Percentiles rank a stretch among this genome's conserved stretches.
Evolutionary conservation across 1,139 yeast species (phyloP).

Genomic region (Debaryomyces subglobosus): DNA sequence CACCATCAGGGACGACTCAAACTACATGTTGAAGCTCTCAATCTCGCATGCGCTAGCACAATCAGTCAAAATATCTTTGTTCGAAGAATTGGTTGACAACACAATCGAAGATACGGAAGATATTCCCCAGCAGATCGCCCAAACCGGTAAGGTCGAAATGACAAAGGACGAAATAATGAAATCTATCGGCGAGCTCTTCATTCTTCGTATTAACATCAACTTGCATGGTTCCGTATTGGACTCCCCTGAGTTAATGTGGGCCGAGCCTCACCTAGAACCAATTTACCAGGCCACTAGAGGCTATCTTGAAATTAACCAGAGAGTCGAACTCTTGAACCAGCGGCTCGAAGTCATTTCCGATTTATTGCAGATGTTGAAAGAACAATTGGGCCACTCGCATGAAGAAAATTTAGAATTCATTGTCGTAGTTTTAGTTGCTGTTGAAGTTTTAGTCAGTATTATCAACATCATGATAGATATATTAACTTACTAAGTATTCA

Average conservation of each 20-base stretch:
- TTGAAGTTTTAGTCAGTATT: slow-evolving; percentile 86
- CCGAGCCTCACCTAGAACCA: slow-evolving; percentile 96
- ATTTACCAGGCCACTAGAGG: slow-evolving; percentile 96
- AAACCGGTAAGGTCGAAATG: slow-evolving; percentile 94
- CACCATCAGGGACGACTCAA: slow-evolving; percentile 85
- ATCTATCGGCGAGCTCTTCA: slow-evolving; percentile 92
- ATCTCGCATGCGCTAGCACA: slow-evolving; percentile 93
- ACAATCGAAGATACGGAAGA: slow-evolving; percentile 97
- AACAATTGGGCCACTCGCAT: slow-evolving; percentile 90
- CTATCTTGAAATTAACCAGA: slow-evolving; percentile 87
- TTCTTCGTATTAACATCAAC: slow-evolving; percentile 85
- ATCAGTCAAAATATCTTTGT: slow-evolving; percentile 88
- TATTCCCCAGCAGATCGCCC: slow-evolving; percentile 93
- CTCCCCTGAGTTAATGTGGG: slow-evolving; percentile 98
- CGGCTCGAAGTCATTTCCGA: slow-evolving; percentile 92
- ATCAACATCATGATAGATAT: slow-evolving; percentile 60
- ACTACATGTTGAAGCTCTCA: slow-evolving; percentile 86
- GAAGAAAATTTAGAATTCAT: slow-evolving; percentile 90
- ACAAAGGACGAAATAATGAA: slow-evolving; percentile 93
- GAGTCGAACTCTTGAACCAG: slow-evolving; percentile 87
- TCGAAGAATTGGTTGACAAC: slow-evolving; percentile 93
- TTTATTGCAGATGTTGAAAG: slow-evolving; percentile 91
- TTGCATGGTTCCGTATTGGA: slow-evolving; percentile 94
- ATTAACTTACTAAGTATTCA: slow-evolving; percentile 27
- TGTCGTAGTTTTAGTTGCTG: slow-evolving; percentile 90